Conservation (phyloP, 257 asterid genomes). For the Solanum commersonii region DNA sequence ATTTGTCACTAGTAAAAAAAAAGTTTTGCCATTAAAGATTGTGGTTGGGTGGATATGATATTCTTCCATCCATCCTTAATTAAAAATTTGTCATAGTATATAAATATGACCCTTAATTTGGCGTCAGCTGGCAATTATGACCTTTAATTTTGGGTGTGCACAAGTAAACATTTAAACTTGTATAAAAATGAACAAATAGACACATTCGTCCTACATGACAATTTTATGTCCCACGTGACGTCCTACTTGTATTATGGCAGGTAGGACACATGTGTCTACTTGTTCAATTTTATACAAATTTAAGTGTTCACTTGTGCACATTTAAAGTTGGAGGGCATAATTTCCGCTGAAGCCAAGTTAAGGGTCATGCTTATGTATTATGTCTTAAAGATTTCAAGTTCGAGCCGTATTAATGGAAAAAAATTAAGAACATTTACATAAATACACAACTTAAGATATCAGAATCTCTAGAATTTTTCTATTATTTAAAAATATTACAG, state of each 20-base stretch:
- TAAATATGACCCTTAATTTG: too few relatives aligned
- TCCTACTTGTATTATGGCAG: neutral
- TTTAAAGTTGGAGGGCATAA: neutral
- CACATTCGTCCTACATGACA: too few relatives aligned
- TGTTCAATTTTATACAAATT: too few relatives aligned
- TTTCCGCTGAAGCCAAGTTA: too few relatives aligned
- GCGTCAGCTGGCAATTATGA: accelerated
- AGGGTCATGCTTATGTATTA: too few relatives aligned
- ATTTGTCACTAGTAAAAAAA: neutral
- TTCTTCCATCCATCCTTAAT: neutral
- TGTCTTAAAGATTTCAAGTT: neutral
- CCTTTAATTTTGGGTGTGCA: too few relatives aligned
- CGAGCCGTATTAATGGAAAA: neutral
- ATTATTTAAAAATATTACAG: neutral
- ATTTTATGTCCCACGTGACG: too few relatives aligned
- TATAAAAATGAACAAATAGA: too few relatives aligned
- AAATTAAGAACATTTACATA: neutral
- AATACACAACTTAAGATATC: too few relatives aligned
- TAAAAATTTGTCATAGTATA: neutral
- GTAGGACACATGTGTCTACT: neutral
- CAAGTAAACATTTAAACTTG: accelerated
- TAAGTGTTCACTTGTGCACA: accelerated
- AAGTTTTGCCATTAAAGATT: too few relatives aligned
- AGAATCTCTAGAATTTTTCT: too few relatives aligned
- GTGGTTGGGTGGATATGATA: too few relatives aligned